These are phyloP conservation scores for Hyaloscypha hepaticicola DNA, from an alignment of 495 filamentous ascomycete species.

Conservation along the genomic window DNA sequence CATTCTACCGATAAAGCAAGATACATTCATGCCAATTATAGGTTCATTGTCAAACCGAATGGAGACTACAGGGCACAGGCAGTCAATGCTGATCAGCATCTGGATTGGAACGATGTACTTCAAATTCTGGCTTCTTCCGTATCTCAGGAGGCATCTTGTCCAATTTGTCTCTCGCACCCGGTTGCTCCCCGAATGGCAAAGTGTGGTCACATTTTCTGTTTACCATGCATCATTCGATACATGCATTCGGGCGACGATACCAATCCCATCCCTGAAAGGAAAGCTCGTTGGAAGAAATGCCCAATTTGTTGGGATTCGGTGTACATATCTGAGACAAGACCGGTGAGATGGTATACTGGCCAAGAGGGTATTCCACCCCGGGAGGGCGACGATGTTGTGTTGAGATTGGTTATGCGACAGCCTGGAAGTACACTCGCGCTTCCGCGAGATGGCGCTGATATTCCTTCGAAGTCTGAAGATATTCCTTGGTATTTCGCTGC, in stretches of 20 bases:
- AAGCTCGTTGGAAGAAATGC: conserved; percentile 87
- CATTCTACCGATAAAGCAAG: conserved; percentile 89
- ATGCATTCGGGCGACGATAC: conserved; percentile 83
- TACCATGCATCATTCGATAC: conserved; percentile 90
- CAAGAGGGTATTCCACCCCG: conserved; percentile 78
- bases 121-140: conserved; percentile 88
- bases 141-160: conserved; percentile 85
- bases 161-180: conserved; percentile 84
- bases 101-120: conserved; percentile 88
- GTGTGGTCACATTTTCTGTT: conserved; percentile 96
- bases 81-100: conserved; percentile 81
- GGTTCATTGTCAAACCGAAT: conserved; percentile 86
- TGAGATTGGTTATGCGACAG: conserved; percentile 77
- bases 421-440: conserved; percentile 81
- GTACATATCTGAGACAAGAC: conserved; percentile 82
- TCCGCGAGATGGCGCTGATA: conserved; percentile 78
- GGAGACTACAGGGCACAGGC: conserved; percentile 78
- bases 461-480: conserved; percentile 63
- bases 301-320: conserved; percentile 93
- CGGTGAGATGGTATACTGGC: conserved; percentile 87
- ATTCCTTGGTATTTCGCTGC: conserved; percentile 94
- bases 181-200: conserved; percentile 96
- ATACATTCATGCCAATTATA: conserved; percentile 93
- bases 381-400: conserved; percentile 84
- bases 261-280: conserved; percentile 61